phyloP scores from a whole-genome alignment of 306 rosid species.

The Cyclanthera cordifolia region DNA sequence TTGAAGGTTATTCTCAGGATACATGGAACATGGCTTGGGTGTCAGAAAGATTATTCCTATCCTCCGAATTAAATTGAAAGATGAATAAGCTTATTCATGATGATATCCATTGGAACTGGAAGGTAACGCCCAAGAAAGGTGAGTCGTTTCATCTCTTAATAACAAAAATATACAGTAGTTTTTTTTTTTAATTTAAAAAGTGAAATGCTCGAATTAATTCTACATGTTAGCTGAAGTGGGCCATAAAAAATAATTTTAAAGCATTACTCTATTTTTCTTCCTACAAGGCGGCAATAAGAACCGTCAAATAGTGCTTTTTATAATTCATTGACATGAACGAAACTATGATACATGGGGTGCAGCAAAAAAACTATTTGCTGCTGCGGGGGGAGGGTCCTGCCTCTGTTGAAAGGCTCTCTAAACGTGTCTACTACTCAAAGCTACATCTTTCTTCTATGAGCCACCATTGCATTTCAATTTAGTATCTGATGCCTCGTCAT shows the following conservation, averaged over 20 bases:
- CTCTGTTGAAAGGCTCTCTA: background rate
- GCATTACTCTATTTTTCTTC: background rate
- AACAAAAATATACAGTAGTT: too few relatives aligned
- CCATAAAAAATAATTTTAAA: background rate
- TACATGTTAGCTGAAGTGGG: background rate
- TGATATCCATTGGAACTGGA: too few relatives aligned
- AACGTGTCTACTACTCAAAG: background rate
- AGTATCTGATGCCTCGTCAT: background rate
- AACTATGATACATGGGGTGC: constrained; percentile 13
- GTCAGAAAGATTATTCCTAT: background rate
- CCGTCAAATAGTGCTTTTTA: constrained; percentile 4
- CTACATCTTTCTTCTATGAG: background rate
- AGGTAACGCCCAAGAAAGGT: too few relatives aligned
- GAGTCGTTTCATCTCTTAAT: too few relatives aligned
- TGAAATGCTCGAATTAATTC: too few relatives aligned
- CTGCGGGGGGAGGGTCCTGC: background rate
- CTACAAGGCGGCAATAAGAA: constrained; percentile 4
- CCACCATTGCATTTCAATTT: background rate
- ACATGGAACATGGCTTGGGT: background rate
- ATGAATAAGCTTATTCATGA: too few relatives aligned
- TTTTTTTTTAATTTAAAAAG: too few relatives aligned
- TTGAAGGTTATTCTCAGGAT: constrained; percentile 40
- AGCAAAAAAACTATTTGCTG: constrained; percentile 11
- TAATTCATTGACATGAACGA: constrained; percentile 7
- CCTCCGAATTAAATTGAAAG: background rate